These are phyloP conservation scores for Penicillium sp. DNA, from an alignment of 2,329 filamentous ascomycete species.

Conservation along the genomic window DNA sequence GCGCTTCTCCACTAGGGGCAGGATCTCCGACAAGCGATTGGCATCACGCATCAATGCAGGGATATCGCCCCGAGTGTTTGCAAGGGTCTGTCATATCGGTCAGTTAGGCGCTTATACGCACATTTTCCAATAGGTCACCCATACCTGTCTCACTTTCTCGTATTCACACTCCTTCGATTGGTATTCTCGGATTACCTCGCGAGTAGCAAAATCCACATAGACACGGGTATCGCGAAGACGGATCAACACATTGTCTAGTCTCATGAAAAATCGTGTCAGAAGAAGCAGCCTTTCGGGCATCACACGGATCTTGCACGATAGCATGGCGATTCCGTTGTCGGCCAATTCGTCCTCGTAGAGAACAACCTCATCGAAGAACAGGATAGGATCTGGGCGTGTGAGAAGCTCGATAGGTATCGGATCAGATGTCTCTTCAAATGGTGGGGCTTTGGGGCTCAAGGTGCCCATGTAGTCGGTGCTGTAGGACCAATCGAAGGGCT, in stretches of 20 bases:
- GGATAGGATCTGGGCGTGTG: conserved; percentile 84
- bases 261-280: conserved; percentile 85
- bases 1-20: conserved; percentile 69
- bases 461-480: conserved; percentile 84
- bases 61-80: conserved; percentile 68
- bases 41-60: conserved; percentile 77
- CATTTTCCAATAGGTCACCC: conserved; percentile 20
- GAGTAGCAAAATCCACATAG: conserved; percentile 82
- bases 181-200: conserved; percentile 84
- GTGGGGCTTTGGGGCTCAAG: conserved; percentile 42
- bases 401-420: conserved; percentile 83
- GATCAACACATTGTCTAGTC: conserved; percentile 85
- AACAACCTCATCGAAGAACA: conserved; percentile 95
- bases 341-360: conserved; percentile 97
- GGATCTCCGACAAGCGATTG: conserved; percentile 68
- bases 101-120: background rate
- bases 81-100: conserved; percentile 44
- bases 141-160: conserved; percentile 70
- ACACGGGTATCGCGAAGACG: conserved; percentile 86
- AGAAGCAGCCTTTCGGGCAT: conserved; percentile 88
- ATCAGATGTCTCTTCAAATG: conserved; percentile 49
- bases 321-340: conserved; percentile 90
- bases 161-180: conserved; percentile 83
- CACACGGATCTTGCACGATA: conserved; percentile 88
- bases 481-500: conserved; percentile 98